Conservation (phyloP, 1,284 basidiomycete genomes). For the Paramarasmius palmivorus region DNA sequence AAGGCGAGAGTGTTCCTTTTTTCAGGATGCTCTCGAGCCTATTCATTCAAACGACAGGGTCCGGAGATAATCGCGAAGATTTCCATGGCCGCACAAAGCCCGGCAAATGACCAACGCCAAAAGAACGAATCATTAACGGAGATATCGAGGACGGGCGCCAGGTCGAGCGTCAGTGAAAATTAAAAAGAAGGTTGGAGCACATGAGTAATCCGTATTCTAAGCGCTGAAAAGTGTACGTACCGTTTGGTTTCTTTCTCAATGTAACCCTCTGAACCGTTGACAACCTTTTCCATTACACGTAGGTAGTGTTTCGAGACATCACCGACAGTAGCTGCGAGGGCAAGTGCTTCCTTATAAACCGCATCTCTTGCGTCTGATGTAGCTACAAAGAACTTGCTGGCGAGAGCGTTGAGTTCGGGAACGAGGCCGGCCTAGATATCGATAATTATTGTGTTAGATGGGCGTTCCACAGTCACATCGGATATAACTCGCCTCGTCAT, state of each 20-base stretch:
- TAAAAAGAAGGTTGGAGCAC: neutral
- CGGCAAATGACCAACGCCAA: too few species aligned
- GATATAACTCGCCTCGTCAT: slow-evolving; percentile 55
- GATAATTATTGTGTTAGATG: neutral
- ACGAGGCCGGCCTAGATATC: slow-evolving; percentile 74
- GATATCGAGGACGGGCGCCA: neutral
- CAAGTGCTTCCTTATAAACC: slow-evolving; percentile 64
- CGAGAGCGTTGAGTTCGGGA: slow-evolving; percentile 77
- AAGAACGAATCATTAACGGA: neutral
- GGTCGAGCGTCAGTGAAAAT: neutral
- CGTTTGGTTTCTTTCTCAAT: slow-evolving; percentile 85
- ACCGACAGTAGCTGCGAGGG: slow-evolving; percentile 46
- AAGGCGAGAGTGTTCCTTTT: slow-evolving; percentile 71
- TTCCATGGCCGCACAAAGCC: too few species aligned
- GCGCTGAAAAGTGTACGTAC: slow-evolving; percentile 41
- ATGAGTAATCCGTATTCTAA: neutral
- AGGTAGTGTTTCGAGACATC: slow-evolving; percentile 80
- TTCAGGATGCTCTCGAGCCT: slow-evolving; percentile 72
- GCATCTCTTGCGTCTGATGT: slow-evolving; percentile 54
- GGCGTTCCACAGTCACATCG: neutral
- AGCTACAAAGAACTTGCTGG: slow-evolving; percentile 75
- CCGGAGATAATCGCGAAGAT: too few species aligned
- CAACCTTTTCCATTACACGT: slow-evolving; percentile 89
- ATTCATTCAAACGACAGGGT: slow-evolving; percentile 9
- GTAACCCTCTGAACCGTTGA: slow-evolving; percentile 74